phyloP scores from a whole-genome alignment of 352 stramenopile genomes.

The Phytophthora litchii region DNA sequence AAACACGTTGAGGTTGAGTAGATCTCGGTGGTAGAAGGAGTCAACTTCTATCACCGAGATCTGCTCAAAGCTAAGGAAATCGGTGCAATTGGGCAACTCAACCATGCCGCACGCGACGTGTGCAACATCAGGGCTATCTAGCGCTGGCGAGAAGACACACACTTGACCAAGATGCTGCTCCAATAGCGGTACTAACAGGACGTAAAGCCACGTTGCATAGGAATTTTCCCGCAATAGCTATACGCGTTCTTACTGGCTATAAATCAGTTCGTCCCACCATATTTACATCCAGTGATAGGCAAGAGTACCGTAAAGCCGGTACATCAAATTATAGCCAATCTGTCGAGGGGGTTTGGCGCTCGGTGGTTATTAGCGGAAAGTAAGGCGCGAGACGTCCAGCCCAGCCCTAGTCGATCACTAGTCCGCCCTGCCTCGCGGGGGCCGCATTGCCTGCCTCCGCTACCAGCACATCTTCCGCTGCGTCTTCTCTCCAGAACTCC shows the following conservation, averaged over 20 bases:
- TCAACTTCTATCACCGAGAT: conserved; percentile 70
- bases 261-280: not conserved
- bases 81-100: conserved; percentile 62
- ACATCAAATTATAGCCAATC: conserved; percentile 19
- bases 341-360: conserved; percentile 13
- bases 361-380: conserved; percentile 40
- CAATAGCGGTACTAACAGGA: too few species aligned
- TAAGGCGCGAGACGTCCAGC: conserved; percentile 31
- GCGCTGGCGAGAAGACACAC: conserved; percentile 67
- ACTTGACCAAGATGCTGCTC: too few species aligned
- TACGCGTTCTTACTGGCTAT: conserved; percentile 4
- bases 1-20: too few species aligned
- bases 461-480: conserved; percentile 4
- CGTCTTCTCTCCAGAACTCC: conserved; percentile 4
- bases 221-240: conserved; percentile 9
- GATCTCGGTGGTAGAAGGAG: too few species aligned
- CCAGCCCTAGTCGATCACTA: conserved; percentile 10
- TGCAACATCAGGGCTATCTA: conserved; percentile 50
- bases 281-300: conserved; percentile 7
- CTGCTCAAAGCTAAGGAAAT: conserved; percentile 67
- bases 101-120: conserved; percentile 64
- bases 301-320: not conserved
- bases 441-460: conserved; percentile 8
- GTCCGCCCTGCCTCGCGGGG: conserved; percentile 20
- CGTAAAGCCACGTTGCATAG: not conserved